Conservation (phyloP, 2,329 filamentous ascomycete species). For the Monosporascus sp. region DNA sequence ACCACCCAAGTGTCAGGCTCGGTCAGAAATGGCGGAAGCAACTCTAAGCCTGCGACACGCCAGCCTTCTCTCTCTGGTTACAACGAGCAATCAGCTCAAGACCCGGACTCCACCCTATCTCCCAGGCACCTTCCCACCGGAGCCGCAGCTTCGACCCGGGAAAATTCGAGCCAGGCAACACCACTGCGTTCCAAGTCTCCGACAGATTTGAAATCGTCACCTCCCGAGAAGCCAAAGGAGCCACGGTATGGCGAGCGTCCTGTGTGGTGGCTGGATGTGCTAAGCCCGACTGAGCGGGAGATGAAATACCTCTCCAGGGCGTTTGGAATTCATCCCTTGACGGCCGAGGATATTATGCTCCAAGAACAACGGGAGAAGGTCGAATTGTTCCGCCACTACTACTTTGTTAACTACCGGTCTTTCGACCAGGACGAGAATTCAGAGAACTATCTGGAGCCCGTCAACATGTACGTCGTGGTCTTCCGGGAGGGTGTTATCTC, state of each 20-base stretch:
- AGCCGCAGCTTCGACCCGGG: slow-evolving; percentile 12
- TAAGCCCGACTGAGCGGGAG: slow-evolving; percentile 86
- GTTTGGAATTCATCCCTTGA: slow-evolving; percentile 93
- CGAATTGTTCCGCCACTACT: slow-evolving; percentile 94
- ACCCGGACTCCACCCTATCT: slow-evolving; percentile 6
- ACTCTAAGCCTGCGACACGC: slow-evolving; percentile 38
- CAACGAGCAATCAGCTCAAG: slow-evolving; percentile 11
- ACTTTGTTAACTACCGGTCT: slow-evolving; percentile 96
- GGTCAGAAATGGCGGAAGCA: slow-evolving; percentile 30
- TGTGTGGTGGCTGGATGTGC: slow-evolving; percentile 93
- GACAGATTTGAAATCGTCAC: slow-evolving; percentile 16
- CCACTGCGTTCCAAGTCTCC: slow-evolving; percentile 18
- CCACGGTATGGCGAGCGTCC: slow-evolving; percentile 70
- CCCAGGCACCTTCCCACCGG: slow-evolving; percentile 9
- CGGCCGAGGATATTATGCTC: slow-evolving; percentile 93
- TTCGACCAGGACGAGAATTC: slow-evolving; percentile 92
- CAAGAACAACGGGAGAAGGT: slow-evolving; percentile 98
- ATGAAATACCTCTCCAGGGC: slow-evolving; percentile 92
- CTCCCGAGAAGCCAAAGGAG: slow-evolving; percentile 24
- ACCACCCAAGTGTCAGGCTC: slow-evolving; percentile 19
- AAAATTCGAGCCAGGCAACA: slow-evolving; percentile 16
- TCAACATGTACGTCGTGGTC: slow-evolving; percentile 96
- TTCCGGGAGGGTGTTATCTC: slow-evolving; percentile 93
- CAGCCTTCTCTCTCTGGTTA: slow-evolving; percentile 37
- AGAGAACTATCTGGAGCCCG: slow-evolving; percentile 86